These are phyloP conservation scores for Geotrichum reessii DNA, from an alignment of 1,139 yeast genomes.

Conservation along the genomic window DNA sequence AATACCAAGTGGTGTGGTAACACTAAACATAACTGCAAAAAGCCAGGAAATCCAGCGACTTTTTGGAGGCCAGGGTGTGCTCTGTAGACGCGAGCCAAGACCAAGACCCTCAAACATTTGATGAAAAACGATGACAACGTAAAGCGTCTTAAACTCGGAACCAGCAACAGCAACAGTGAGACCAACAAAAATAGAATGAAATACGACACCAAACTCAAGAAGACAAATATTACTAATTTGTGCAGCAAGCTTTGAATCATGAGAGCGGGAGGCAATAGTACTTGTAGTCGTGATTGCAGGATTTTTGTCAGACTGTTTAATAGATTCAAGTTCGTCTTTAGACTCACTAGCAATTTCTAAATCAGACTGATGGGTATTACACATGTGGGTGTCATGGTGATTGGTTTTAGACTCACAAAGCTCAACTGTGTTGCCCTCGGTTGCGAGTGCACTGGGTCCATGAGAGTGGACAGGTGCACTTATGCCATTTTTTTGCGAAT, in stretches of 20 bases:
- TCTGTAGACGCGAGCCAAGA: slow-evolving; percentile 78
- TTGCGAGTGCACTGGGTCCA: slow-evolving; percentile 27
- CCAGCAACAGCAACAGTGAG: slow-evolving; percentile 66
- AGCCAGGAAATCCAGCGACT: slow-evolving; percentile 52
- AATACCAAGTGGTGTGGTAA: slow-evolving; percentile 76
- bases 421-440: not conserved
- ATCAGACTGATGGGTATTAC: not conserved
- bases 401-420: not conserved
- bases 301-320: not conserved
- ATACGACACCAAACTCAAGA: slow-evolving; percentile 71
- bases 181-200: slow-evolving; percentile 79
- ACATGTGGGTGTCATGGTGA: not conserved
- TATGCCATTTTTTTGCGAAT: slow-evolving; percentile 17
- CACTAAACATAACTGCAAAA: slow-evolving; percentile 52
- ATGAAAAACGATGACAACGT: slow-evolving; percentile 79
- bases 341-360: not conserved
- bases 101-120: slow-evolving; percentile 93
- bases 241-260: slow-evolving; percentile 18
- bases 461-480: slow-evolving; percentile 20
- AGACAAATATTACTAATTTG: slow-evolving; percentile 50
- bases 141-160: slow-evolving; percentile 69
- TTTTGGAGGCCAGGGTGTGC: slow-evolving; percentile 57
- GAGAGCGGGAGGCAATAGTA: not conserved
- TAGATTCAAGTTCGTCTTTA: not conserved
- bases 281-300: not conserved